Evolutionary conservation across 1,139 yeast genomes (phyloP).

Genomic region (Yamadazyma atlantica): DNA sequence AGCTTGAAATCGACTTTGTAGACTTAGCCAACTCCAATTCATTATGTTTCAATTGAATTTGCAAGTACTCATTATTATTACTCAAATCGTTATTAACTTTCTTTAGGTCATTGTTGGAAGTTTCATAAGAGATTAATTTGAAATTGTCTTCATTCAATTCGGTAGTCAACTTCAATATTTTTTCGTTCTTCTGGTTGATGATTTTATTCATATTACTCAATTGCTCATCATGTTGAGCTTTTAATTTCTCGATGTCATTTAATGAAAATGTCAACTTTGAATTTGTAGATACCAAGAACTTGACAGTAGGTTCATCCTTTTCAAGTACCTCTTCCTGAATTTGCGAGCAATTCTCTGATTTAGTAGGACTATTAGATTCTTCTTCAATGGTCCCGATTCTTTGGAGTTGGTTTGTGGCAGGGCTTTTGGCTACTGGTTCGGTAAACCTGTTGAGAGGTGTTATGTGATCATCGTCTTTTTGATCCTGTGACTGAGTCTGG

Average conservation of each 20-base stretch:
- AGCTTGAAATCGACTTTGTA: background rate
- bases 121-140: conserved; percentile 21
- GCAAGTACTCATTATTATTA: conserved; percentile 26
- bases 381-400: conserved; percentile 1
- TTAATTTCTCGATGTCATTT: conserved; percentile 30
- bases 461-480: conserved; percentile 4
- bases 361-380: background rate
- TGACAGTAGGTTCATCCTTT: conserved; percentile 28
- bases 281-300: conserved; percentile 34
- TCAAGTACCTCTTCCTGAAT: background rate
- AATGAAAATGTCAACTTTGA: conserved; percentile 39
- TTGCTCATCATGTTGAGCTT: conserved; percentile 23
- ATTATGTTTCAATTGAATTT: conserved; percentile 28
- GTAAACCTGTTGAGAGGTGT: conserved; percentile 18
- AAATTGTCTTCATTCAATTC: conserved; percentile 20
- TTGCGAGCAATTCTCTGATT: background rate
- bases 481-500: background rate
- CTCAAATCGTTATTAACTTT: conserved; percentile 19
- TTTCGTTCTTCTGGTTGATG: conserved; percentile 18
- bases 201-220: conserved; percentile 17
- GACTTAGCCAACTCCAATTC: conserved; percentile 25
- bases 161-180: conserved; percentile 20
- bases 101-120: conserved; percentile 21
- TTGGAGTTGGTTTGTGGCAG: background rate
- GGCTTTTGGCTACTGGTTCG: conserved; percentile 35